phyloP scores from a whole-genome alignment of 371 early-diverging fungal species.

The Mucor velutinosus region DNA sequence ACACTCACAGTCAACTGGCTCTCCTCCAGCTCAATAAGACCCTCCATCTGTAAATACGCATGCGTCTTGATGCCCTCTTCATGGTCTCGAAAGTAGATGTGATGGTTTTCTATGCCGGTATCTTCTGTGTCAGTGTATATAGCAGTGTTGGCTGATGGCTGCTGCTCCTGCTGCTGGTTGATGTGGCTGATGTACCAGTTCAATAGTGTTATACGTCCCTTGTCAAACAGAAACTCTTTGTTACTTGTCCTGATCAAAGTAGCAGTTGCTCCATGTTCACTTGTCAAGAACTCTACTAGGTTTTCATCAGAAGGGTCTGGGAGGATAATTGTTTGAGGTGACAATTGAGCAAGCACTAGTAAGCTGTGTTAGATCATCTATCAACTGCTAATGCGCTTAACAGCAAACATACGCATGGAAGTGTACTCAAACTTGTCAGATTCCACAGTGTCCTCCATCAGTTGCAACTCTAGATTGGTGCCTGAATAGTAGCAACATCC shows the following conservation, averaged over 20 bases:
- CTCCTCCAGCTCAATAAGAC: constrained; percentile 57
- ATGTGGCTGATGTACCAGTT: constrained; percentile 22
- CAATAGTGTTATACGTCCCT: constrained; percentile 42
- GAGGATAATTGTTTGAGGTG: constrained; percentile 4
- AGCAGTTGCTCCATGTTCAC: constrained; percentile 21
- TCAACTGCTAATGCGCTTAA: background rate
- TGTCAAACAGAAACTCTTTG: constrained; percentile 57
- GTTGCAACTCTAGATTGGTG: constrained; percentile 39
- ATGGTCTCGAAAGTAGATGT: constrained; percentile 16
- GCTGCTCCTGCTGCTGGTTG: background rate
- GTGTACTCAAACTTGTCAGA: constrained; percentile 37
- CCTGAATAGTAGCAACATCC: constrained; percentile 61
- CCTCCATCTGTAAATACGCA: constrained; percentile 55
- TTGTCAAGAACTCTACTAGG: background rate
- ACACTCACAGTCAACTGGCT: constrained; percentile 17
- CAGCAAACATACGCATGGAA: constrained; percentile 31
- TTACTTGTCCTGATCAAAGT: constrained; percentile 45
- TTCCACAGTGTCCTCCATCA: constrained; percentile 63
- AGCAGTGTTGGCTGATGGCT: background rate
- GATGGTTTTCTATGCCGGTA: background rate
- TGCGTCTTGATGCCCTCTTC: constrained; percentile 44
- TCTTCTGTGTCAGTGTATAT: background rate
- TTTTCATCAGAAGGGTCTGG: constrained; percentile 1
- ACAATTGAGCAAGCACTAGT: constrained; percentile 11
- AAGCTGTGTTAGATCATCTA: background rate